Evolutionary conservation across 164 flowering plant genomes (phyloP).

Genomic region (Santalum album): DNA sequence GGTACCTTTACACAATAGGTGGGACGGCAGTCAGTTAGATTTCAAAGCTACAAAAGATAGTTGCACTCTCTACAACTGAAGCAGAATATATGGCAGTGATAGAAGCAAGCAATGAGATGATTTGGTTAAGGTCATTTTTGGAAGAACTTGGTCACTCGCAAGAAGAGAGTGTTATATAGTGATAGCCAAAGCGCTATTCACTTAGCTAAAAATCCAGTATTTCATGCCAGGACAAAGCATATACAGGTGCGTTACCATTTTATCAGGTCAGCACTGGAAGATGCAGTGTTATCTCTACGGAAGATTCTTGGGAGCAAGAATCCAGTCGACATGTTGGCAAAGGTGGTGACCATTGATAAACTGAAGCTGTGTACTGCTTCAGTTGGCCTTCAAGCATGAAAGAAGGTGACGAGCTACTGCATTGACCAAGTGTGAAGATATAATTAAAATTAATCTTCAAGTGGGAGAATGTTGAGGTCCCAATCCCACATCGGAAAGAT

Average conservation of each 20-base stretch:
- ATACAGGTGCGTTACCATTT: not conserved
- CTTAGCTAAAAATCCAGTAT: not conserved
- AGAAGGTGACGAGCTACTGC: too few species aligned
- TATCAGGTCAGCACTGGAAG: not conserved
- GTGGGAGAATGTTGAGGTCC: too few species aligned
- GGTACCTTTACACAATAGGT: not conserved
- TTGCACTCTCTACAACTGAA: not conserved
- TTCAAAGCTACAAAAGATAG: not conserved
- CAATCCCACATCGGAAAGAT: too few species aligned
- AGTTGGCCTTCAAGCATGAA: too few species aligned
- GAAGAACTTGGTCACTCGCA: not conserved
- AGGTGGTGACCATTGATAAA: too few species aligned
- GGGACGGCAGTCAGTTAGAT: not conserved
- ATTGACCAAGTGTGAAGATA: too few species aligned
- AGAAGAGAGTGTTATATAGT: not conserved
- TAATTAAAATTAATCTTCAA: too few species aligned
- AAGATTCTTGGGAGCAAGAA: not conserved
- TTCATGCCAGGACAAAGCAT: not conserved
- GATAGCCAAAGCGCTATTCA: not conserved
- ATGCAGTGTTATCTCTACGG: not conserved
- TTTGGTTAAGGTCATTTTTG: not conserved
- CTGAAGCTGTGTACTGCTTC: too few species aligned
- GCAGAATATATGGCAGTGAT: not conserved
- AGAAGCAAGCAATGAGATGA: not conserved
- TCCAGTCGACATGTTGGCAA: not conserved